phyloP scores from a whole-genome alignment of 768 basidiomycete species.

The Pisolithus marmoratus region DNA sequence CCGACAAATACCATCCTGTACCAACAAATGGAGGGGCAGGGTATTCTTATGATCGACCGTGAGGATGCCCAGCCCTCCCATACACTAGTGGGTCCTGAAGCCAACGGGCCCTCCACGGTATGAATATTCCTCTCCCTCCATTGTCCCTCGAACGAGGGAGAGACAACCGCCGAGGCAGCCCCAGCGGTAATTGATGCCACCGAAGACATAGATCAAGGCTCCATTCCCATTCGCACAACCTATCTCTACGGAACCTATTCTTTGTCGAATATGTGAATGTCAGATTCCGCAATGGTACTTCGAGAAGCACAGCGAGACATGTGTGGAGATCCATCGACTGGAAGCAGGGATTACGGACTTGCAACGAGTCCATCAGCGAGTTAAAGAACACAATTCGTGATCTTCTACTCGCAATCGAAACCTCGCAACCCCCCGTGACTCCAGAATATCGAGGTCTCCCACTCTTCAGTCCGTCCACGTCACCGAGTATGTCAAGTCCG shows the following conservation, averaged over 20 bases:
- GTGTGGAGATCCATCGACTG: conserved; percentile 90
- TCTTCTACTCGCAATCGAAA: conserved; percentile 65
- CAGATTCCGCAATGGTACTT: conserved; percentile 99
- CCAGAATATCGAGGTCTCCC: conserved; percentile 88
- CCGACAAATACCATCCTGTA: conserved; percentile 47
- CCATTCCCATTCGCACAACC: conserved; percentile 74
- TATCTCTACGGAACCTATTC: conserved; percentile 75
- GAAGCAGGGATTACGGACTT: conserved; percentile 92
- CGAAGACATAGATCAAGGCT: conserved; percentile 35
- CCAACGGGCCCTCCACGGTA: conserved; percentile 69
- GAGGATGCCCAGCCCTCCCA: conserved; percentile 84
- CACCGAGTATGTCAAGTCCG: conserved; percentile 68
- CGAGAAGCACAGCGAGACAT: conserved; percentile 99
- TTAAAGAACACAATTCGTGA: conserved; percentile 83
- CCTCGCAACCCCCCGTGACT: conserved; percentile 56
- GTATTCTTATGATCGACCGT: conserved; percentile 97
- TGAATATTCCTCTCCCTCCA: conserved; percentile 58
- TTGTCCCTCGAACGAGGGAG: conserved; percentile 48
- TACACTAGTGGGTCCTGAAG: conserved; percentile 97
- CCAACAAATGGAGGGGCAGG: conserved; percentile 94
- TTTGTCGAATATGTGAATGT: conserved; percentile 97
- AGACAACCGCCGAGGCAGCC: conserved; percentile 33
- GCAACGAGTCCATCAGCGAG: conserved; percentile 89
- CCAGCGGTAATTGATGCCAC: conserved; percentile 36
- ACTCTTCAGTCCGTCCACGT: conserved; percentile 68